Percentiles rank a stretch among this genome's conserved stretches.
Evolutionary conservation across 768 basidiomycete genomes (phyloP).

Genomic region (Russula griseocarnosa): DNA sequence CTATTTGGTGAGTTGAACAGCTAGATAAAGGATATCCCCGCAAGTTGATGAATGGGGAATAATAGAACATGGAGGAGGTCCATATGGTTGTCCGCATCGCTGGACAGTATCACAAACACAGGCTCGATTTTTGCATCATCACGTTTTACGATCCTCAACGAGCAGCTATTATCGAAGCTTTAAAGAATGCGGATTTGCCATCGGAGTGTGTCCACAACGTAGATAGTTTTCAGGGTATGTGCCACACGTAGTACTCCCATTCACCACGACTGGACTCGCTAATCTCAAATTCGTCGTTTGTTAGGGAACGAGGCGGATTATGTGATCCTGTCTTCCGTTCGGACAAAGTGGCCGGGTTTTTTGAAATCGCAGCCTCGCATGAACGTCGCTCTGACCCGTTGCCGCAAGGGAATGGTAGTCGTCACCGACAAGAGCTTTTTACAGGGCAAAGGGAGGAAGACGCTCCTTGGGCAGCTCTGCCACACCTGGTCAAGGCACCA

Average conservation of each 20-base stretch:
- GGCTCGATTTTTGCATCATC: constrained; percentile 43
- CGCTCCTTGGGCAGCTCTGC: constrained; percentile 43
- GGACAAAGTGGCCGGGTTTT: constrained; percentile 46
- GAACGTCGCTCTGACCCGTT: constrained; percentile 45
- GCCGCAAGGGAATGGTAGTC: constrained; percentile 45
- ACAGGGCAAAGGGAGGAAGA: constrained; percentile 33
- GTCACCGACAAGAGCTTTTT: constrained; percentile 46
- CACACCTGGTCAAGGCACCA: constrained; percentile 31
- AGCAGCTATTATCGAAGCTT: constrained; percentile 38
- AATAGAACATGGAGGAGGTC: constrained; percentile 18
- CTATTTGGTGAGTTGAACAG: neutral
- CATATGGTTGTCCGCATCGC: constrained; percentile 12
- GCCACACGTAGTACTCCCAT: too few species aligned
- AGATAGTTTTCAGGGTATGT: constrained; percentile 19
- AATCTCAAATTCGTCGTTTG: neutral
- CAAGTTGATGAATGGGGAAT: neutral
- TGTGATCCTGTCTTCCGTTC: constrained; percentile 49
- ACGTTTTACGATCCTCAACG: constrained; percentile 56
- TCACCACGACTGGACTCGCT: neutral
- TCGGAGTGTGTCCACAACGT: constrained; percentile 29
- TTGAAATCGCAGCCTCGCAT: constrained; percentile 43
- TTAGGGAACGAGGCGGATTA: constrained; percentile 51
- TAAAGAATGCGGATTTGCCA: constrained; percentile 37
- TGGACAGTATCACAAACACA: constrained; percentile 1
- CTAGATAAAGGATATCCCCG: neutral